Evolutionary conservation across 345 rosid species (phyloP).

Genomic region (Eucalyptus tenuipes): DNA sequence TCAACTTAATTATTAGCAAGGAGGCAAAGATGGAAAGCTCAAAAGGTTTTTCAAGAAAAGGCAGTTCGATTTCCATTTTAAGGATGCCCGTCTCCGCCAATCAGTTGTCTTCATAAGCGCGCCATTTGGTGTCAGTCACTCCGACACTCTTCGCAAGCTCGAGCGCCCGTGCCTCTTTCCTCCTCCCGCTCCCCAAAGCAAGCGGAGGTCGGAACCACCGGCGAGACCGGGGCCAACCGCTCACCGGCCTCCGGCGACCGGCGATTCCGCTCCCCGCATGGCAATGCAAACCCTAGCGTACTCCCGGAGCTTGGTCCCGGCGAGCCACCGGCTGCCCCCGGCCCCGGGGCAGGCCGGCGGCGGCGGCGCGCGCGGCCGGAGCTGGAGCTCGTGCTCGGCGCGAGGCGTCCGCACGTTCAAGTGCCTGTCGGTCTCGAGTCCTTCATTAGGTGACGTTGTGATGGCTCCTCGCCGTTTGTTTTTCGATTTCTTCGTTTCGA

Average conservation of each 20-base stretch:
- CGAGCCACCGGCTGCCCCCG: background rate
- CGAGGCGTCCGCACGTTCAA: background rate
- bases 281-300: background rate
- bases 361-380: background rate
- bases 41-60: background rate
- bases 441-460: background rate
- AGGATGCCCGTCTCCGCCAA: background rate
- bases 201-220: background rate
- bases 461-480: background rate
- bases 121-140: background rate
- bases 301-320: background rate
- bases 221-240: background rate
- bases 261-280: background rate
- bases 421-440: conserved; percentile 13
- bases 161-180: background rate
- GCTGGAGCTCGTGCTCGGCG: background rate
- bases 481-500: background rate
- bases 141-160: background rate
- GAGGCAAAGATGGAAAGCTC: background rate
- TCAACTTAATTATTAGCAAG: background rate
- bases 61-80: background rate
- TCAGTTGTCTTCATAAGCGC: background rate
- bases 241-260: background rate
- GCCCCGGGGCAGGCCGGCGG: background rate
- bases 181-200: background rate